Conservation (phyloP, 352 stramenopile species). For the Globisporangium paroecandrum region DNA sequence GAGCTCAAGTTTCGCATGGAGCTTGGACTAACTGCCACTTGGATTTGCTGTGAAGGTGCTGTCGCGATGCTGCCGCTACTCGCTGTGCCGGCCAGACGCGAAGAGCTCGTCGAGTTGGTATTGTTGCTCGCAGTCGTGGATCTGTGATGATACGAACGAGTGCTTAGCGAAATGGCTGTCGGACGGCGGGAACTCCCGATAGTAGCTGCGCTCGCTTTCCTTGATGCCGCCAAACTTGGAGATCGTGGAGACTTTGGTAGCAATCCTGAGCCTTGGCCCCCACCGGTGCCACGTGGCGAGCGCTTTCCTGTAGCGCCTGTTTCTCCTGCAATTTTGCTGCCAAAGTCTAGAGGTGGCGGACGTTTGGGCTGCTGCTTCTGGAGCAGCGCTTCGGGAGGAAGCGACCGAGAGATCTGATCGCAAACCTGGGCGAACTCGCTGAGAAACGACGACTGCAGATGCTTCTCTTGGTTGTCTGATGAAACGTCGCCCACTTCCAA, state of each 20-base stretch:
- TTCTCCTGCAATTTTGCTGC: neutral
- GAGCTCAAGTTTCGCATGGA: neutral
- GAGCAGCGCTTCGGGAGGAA: slow-evolving; percentile 20
- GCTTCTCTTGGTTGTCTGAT: slow-evolving; percentile 18
- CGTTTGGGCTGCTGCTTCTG: neutral
- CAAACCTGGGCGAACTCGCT: slow-evolving; percentile 33
- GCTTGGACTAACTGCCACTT: neutral
- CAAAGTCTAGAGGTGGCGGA: neutral
- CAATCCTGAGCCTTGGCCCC: too few species aligned
- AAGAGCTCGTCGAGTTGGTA: neutral
- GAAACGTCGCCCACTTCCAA: slow-evolving; percentile 3
- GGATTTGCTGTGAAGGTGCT: neutral
- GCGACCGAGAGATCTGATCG: slow-evolving; percentile 23
- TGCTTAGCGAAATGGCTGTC: neutral
- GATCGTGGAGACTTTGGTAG: neutral
- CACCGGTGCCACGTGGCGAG: too few species aligned
- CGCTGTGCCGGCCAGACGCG: neutral
- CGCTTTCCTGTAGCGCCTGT: too few species aligned
- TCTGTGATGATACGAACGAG: neutral
- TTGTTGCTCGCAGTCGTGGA: slow-evolving; percentile 5
- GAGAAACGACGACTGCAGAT: slow-evolving; percentile 27
- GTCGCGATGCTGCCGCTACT: neutral
- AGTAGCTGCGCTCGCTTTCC: slow-evolving; percentile 3
- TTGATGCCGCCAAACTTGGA: neutral
- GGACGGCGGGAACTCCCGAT: neutral